Evolutionary conservation across 140 eudicot species (phyloP), one percentile per base, ranked within the genome.

Genomic region (Cichorium intybus): DNA sequence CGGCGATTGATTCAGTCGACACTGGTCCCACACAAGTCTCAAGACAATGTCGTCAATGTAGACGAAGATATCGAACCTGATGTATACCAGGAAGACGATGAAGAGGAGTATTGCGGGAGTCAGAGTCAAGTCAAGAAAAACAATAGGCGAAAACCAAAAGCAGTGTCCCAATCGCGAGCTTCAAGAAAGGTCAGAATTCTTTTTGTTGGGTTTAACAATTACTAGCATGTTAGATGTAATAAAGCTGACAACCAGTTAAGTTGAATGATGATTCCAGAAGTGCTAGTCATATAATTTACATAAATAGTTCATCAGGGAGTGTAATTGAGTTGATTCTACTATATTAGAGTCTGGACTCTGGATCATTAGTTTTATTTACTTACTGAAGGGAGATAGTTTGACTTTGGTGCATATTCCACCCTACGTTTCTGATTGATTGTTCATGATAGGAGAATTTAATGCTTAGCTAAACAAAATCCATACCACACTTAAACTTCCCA

Each of bases 1-100:
- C 92, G 98, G 75, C 74, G 89, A 64, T 73, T 92, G 62, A 81
- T 92, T 20, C 96, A 87, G 67, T 69, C 95, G 61, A 85, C 91
- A 48, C 70, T 92, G 64, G 83, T 87, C 52, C 87, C 95, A 0
- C 91, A 78, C 71, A 75, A 53, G 54, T 41, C 86, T 50, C 84
- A 20, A 26, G 87, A 78, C 5, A 72, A 64, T 45, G 76, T 24
- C 18, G 74, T 33, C 21, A 43, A 23, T 11, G 58, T 78, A 53
- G 89, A 77, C 20, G 79, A 60, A 47, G 79, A 76, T 26, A 33
- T 68, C 10, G 78, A 54, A 7, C 50, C 70, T 15, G 66, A 22
- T 7, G 69, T 65, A 62, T 80, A 62, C 3, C 75, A 62, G 28
- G 87, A 60, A 29, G 81, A 70, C 0, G 87, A 77, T 12, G 85